Evolutionary conservation across 768 basidiomycete genomes (phyloP).

Genomic region (Kwoniella bestiolae): DNA sequence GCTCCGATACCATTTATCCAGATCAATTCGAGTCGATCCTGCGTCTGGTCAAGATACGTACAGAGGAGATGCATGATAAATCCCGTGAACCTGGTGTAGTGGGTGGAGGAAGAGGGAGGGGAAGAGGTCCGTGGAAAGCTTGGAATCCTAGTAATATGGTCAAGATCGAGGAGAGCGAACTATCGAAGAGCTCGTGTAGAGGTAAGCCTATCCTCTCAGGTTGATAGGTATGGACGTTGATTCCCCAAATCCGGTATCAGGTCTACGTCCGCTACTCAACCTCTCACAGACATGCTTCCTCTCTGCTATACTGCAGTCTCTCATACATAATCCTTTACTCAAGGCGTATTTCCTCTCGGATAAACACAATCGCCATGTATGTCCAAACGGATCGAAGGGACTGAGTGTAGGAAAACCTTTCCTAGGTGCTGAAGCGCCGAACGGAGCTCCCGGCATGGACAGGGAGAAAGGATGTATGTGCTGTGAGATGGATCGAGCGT

Average conservation of each 20-base stretch:
- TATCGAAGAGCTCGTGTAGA: slow-evolving; percentile 71
- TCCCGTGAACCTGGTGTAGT: slow-evolving; percentile 27
- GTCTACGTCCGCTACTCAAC: slow-evolving; percentile 81
- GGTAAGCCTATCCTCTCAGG: slow-evolving; percentile 59
- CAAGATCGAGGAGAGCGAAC: slow-evolving; percentile 58
- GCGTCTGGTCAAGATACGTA: slow-evolving; percentile 13
- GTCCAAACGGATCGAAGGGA: slow-evolving; percentile 36
- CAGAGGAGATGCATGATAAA: slow-evolving; percentile 42
- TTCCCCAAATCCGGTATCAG: slow-evolving; percentile 56
- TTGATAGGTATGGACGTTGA: slow-evolving; percentile 1
- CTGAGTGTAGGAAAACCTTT: slow-evolving; percentile 35
- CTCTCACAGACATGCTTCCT: slow-evolving; percentile 93
- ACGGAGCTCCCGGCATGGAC: slow-evolving; percentile 21
- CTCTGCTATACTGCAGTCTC: slow-evolving; percentile 85
- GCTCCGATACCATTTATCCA: slow-evolving; percentile 76
- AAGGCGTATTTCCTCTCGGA: slow-evolving; percentile 89
- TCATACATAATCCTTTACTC: slow-evolving; percentile 86
- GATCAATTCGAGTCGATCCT: slow-evolving; percentile 61
- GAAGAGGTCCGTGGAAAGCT: slow-evolving; percentile 62
- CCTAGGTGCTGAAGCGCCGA: slow-evolving; percentile 62
- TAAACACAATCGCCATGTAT: slow-evolving; percentile 70
- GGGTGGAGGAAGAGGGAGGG: slow-evolving; percentile 58
- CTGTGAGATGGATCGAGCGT: slow-evolving; percentile 84
- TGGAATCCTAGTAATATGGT: slow-evolving; percentile 61
- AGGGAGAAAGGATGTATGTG: slow-evolving; percentile 67